Evolutionary conservation across 164 flowering plant genomes (phyloP), one percentile per base, ranked within the genome.

Genomic region (Berberis vulgaris): DNA sequence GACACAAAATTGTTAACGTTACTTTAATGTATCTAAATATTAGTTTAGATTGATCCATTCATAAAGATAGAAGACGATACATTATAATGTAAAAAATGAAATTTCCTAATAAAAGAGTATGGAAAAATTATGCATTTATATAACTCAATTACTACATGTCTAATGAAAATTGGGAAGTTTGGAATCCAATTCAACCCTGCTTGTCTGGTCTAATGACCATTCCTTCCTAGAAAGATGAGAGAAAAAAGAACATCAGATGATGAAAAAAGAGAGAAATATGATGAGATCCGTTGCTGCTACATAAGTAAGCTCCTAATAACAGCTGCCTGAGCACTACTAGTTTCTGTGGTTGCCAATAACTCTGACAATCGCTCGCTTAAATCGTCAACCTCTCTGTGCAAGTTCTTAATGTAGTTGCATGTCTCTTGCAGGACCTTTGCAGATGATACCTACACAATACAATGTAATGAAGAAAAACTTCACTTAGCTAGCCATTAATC

Each of bases 361-460:
- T 79, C 83, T 0, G 96, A 76, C 60, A 91, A 68, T 49, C 93
- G 79, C 57, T 91, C 96, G 49, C 97, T 91, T 1, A 91, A 69
- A 60, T 79, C 96, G 47, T 85, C 93, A 3, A 88, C 96, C 60
- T 91, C 96, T 74, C 83, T 73, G 75, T 86, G 89, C 65, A 91
- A 76, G 77, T 65, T 91, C 72, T 76, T 78, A 5, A 91, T 88
- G 62, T 91, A 86, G 79, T 86, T 83, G 82, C 97, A 91, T 10
- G 97, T 91, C 78, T 91, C 97, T 64, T 88, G 91, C 65, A 91
- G 54, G 5, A 88, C 88, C 81, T 67, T 86, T 0, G 93, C 76
- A 2, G 96, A 84, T 10, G 97, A 91, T 3, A 78, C 89, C 97
- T 91, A 69, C 56, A 45, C n/a, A 5, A 52, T 4, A 11, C n/a